phyloP scores from a whole-genome alignment of 495 filamentous ascomycete species.

The Aspergillus biplanus region DNA sequence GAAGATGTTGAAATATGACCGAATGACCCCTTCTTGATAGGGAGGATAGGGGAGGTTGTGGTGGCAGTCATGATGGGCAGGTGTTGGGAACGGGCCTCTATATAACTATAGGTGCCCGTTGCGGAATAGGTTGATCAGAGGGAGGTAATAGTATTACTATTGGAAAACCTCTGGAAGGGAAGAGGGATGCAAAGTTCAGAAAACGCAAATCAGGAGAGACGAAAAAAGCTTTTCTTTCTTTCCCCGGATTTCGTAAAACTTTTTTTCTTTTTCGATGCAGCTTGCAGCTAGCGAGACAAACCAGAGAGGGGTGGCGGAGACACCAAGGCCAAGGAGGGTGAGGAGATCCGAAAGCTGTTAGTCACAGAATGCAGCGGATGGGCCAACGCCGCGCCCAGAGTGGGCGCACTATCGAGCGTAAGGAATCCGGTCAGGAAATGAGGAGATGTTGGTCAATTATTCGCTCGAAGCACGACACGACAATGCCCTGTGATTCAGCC shows the following conservation, averaged over 20 bases:
- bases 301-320: conserved; percentile 35
- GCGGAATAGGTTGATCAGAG: conserved; percentile 2
- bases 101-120: conserved; percentile 34
- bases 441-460: conserved; percentile 6
- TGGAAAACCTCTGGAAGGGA: conserved; percentile 5
- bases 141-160: not conserved
- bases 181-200: conserved; percentile 11
- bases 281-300: conserved; percentile 20
- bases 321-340: conserved; percentile 20
- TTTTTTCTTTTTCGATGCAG: conserved; percentile 17
- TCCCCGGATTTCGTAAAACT: conserved; percentile 42
- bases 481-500: conserved; percentile 8
- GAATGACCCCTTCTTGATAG: conserved; percentile 32
- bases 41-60: conserved; percentile 26
- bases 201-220: conserved; percentile 2
- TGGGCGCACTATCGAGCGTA: conserved; percentile 33
- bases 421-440: conserved; percentile 3
- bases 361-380: conserved; percentile 46
- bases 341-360: conserved; percentile 44
- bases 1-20: conserved; percentile 29
- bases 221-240: conserved; percentile 32
- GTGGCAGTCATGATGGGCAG: conserved; percentile 41
- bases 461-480: conserved; percentile 16
- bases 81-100: conserved; percentile 32
- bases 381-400: conserved; percentile 27